Base-by-base conservation (phyloP, 73 alveolate species). In the Paramecium tetraurelia region DNA sequence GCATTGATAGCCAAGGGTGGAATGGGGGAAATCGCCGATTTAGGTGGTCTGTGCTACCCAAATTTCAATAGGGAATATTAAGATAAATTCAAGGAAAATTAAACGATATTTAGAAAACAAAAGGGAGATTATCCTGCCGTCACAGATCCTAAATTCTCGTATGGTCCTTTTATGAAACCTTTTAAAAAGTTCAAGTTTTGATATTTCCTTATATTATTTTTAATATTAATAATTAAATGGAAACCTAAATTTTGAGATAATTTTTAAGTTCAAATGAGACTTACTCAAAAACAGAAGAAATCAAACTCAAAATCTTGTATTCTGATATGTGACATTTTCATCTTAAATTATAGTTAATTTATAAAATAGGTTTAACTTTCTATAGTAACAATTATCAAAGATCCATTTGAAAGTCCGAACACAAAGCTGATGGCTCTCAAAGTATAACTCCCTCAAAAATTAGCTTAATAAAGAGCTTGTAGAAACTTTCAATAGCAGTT, bases 1-100 rank as follows among this genome's bases (percentile, higher is more conserved):
- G 31, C 3, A 44, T 21, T 5, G 4, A 31, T 18, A 14, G 2
- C 9, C 16, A 44, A 80, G 90, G 90, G 90, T 24, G 90, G 90
- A 41, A 80, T 80, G 90, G 90, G 90, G 4, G 90, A 80, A 35
- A 48, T 80, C 3, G 90, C 90, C 21, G 90, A 80, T 80, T 80
- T 80, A 5, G 90, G 90, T 18, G 90, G 90, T 24, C 22, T 80
- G 27, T 80, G 90, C 22, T 80, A 80, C 29, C 90, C 90, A 14
- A 80, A 80, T 27, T 80, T 80, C 29, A 80, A 80, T 35, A 80
- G 46, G 31, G 90, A 80, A 63, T 80, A 80, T 80, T 21, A 80
- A 46, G 90, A 80, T 20, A 80, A 80, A 80, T 80, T 80, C 38
- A 80, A 80, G 53, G 90, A 80, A 46, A 80, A 80, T 22, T 21